These are phyloP conservation scores for Suaeda aralocaspica DNA, from an alignment of 148 eudicot species.

Conservation along the genomic window DNA sequence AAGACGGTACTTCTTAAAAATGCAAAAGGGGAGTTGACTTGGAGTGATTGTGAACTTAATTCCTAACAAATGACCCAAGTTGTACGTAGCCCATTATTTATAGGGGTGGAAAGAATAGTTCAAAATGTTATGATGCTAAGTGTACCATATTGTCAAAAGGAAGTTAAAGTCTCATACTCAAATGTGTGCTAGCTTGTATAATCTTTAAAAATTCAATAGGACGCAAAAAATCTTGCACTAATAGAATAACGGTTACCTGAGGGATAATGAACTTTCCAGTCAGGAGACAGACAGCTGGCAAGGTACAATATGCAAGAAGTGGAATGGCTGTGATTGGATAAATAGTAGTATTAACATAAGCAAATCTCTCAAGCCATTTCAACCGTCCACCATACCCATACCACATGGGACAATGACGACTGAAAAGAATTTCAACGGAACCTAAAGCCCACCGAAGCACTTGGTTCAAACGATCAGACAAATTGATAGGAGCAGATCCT, in stretches of 20 bases:
- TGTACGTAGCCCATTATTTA: no score
- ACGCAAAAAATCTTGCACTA: neutral
- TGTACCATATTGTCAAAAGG: no score
- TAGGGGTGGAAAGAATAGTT: no score
- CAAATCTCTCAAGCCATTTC: conserved; percentile 63
- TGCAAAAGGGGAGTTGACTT: no score
- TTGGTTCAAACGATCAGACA: conserved; percentile 76
- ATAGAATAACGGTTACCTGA: conserved; percentile 35
- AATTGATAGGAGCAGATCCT: conserved; percentile 80
- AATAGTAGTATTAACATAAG: conserved; percentile 61
- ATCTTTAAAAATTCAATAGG: neutral
- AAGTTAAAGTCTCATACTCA: neutral
- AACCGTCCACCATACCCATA: conserved; percentile 59
- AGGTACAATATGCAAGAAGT: conserved; percentile 60
- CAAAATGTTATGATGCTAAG: no score
- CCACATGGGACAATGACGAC: conserved; percentile 81
- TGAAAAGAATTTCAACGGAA: conserved; percentile 68
- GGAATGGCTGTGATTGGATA: conserved; percentile 70
- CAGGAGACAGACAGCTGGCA: conserved; percentile 69
- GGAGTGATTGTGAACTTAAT: no score
- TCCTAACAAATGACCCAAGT: no score
- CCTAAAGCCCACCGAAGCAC: conserved; percentile 82
- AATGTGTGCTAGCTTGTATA: neutral
- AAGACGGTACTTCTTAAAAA: no score
- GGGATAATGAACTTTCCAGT: conserved; percentile 74